Conservation (phyloP, 2,329 filamentous ascomycete genomes). For the Dothidotthia symphoricarpi region DNA sequence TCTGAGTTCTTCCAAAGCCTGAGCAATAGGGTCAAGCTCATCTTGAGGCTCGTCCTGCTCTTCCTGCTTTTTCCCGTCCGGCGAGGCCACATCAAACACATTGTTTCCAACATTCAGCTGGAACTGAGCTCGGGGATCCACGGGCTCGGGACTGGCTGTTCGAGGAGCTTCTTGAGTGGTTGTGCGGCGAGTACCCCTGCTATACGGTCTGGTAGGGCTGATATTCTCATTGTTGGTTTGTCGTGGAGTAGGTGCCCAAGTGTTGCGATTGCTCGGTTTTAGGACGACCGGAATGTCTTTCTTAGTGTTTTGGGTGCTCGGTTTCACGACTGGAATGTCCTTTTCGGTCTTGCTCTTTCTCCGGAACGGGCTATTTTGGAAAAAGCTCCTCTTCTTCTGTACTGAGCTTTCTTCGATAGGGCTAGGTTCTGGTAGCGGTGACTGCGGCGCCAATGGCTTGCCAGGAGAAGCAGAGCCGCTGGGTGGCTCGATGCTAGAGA, state of each 20-base stretch:
- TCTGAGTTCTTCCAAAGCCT: constrained; percentile 89
- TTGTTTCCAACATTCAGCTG: constrained; percentile 95
- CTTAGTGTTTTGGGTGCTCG: too few relatives aligned
- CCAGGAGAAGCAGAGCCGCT: constrained; percentile 72
- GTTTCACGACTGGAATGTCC: constrained; percentile 68
- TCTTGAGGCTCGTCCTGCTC: constrained; percentile 50
- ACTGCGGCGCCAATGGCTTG: constrained; percentile 51
- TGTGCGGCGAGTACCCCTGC: constrained; percentile 27
- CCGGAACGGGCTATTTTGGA: constrained; percentile 81
- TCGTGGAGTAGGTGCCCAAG: constrained; percentile 51
- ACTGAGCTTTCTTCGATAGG: constrained; percentile 49
- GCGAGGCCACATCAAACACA: constrained; percentile 85
- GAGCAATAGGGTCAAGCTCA: constrained; percentile 82
- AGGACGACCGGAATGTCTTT: constrained; percentile 5
- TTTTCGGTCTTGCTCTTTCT: constrained; percentile 81
- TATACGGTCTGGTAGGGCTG: constrained; percentile 46
- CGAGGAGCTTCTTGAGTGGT: constrained; percentile 32
- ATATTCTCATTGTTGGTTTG: constrained; percentile 43
- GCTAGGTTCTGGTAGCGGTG: constrained; percentile 21
- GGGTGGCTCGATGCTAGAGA: constrained; percentile 78
- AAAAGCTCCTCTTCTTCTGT: constrained; percentile 77
- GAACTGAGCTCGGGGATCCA: constrained; percentile 87
- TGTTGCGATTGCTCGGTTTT: constrained; percentile 49
- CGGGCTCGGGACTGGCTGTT: constrained; percentile 65
- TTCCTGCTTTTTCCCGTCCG: constrained; percentile 59